Evolutionary conservation across 1,284 basidiomycete species (phyloP), one percentile per base, ranked within the genome.

Genomic region (Sporisorium scitamineum): DNA sequence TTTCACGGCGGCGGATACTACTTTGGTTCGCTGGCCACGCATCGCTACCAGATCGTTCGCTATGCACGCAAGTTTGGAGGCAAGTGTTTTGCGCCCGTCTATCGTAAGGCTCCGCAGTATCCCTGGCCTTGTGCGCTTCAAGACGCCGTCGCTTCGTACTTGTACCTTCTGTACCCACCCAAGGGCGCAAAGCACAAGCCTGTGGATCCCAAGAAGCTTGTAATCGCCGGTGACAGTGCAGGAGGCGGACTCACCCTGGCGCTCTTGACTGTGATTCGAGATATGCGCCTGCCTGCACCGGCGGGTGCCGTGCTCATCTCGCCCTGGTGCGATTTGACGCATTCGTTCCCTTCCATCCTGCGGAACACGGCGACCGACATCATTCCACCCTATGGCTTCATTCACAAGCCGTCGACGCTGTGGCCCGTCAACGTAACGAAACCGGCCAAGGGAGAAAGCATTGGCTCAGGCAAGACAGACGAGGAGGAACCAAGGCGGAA

Each of bases 41-140:
- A 88, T 67, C 85, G 86, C 13, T 86, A 86, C 55, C 83, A 85
- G 68, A 84, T 87, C 39, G 81, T 85, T 24, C 80, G 86, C 5
- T 85, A 85, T 39, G 85, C 86, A 1, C 82, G 86, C 61, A 87
- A 87, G 70, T 84, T 87, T 53, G 85, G 83, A 11, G 87, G 86
- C 8, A 78, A 85, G 11, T 86, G 86, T 0, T 86, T 87, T 32
- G 84, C 86, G 2, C 81, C 84, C 13, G 80, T 84, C 68, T 86
- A 86, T 62, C 81, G 85, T 26, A 82, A 83, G 60, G 82, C 83
- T 13, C 83, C 83, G 2, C 76, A 82, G 41, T 84, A 80, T 22
- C 96, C 96, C 0, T 99, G 97, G 86, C 96, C 96, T 0, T 98
- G 96, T 79, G 94, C 92, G 0, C 87, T 98, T 16, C 94, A 96